Evolutionary conservation across 73 alveolate species (phyloP).

Genomic region (Breviolum minutum): DNA sequence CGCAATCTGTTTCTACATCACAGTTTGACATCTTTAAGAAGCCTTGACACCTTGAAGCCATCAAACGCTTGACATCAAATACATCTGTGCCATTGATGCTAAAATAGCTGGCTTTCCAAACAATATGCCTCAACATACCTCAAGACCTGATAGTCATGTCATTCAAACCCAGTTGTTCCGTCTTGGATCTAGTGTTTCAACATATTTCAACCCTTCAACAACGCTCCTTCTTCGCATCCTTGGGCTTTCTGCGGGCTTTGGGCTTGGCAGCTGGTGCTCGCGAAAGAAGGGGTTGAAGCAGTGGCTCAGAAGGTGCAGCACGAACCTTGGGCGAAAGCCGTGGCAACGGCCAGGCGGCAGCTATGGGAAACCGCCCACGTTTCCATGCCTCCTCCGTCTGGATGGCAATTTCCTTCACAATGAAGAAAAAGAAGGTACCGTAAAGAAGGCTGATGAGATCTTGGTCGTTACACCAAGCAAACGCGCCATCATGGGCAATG

Average conservation of each 20-base stretch:
- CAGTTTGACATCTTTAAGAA: too few relatives aligned
- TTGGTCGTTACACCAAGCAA: background rate
- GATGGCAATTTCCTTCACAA: slow-evolving; percentile 22
- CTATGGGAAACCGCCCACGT: background rate
- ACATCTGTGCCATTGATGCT: too few relatives aligned
- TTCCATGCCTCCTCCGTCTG: slow-evolving; percentile 39
- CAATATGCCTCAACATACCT: too few relatives aligned
- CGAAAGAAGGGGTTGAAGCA: slow-evolving; percentile 40
- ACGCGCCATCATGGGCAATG: background rate
- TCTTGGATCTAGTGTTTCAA: too few relatives aligned
- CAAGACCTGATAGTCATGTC: too few relatives aligned
- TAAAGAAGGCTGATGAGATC: background rate
- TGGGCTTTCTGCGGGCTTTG: slow-evolving; percentile 29
- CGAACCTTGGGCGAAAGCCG: background rate
- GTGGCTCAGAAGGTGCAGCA: slow-evolving; percentile 15
- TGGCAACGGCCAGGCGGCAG: background rate
- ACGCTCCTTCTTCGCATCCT: background rate
- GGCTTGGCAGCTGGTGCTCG: slow-evolving; percentile 6
- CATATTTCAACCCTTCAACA: background rate
- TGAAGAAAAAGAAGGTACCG: background rate
- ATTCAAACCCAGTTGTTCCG: too few relatives aligned
- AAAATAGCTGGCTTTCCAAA: too few relatives aligned
- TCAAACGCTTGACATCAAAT: too few relatives aligned
- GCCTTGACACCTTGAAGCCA: too few relatives aligned
- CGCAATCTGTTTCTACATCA: too few relatives aligned